Evolutionary conservation across 768 basidiomycete species (phyloP), one percentile per base, ranked within the genome.

Genomic region (Sutorius australiensis): DNA sequence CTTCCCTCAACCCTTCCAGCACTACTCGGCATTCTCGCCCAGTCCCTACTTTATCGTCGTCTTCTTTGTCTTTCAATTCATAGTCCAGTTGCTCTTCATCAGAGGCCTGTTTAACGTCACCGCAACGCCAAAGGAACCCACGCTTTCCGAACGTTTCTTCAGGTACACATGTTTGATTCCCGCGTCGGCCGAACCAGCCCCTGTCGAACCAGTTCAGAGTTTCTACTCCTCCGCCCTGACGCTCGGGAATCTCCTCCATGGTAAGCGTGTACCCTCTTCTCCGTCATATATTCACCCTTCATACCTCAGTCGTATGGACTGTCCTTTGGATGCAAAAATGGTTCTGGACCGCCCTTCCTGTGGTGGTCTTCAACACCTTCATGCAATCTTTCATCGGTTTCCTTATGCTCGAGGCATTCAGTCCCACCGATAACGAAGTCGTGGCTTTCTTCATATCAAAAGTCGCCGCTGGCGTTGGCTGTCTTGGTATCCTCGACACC

Each of bases 271-370:
- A 17, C 39, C 39, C 10, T 37, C 36, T 8, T 37, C 36, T 9
- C 36, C 36, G 14, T 4, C 38, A 17, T 12, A 39, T 12, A 39
- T 12, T 13, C 31, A 27, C 32, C 11, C 32, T 21, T 5, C 5
- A 16, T 11, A 10, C 41, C 41, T 1, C 41, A 42, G 41, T 42
- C 41, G 42, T 11, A 24, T 43, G 42, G 42, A 43, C 42, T 10
- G 28, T 63, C 34, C 67, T 71, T 41, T 72, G 72, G 72, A 53
- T 59, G 5, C 52, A 59, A 13, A 57, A 63, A 30, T 56, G 60
- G 31, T 66, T 70, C 54, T 55, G 50, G 34, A 36, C 56, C 3
- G 14, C 40, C 10, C 40, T 41, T 8, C 13, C 21, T 19, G 2
- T 16, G 40, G 19, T 41, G 14, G 7, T 6, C 28, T 16, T 45